These are phyloP conservation scores for Moesziomyces sp. DNA, from an alignment of 1,284 basidiomycete genomes.

Conservation along the genomic window DNA sequence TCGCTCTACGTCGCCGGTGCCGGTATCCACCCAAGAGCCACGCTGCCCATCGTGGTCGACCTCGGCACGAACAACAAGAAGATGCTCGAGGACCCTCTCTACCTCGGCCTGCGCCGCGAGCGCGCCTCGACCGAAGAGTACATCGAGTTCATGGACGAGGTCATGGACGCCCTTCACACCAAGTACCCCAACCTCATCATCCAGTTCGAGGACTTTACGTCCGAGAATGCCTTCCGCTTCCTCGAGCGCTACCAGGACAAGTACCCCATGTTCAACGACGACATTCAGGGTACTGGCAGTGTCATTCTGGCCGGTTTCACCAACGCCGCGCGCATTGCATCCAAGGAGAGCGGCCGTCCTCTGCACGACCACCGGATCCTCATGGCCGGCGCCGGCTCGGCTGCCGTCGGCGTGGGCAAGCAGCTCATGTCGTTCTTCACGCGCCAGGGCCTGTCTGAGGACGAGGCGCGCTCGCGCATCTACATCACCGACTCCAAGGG, in stretches of 20 bases:
- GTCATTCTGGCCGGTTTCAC: slow-evolving; percentile 91
- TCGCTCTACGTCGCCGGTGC: slow-evolving; percentile 90
- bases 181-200: slow-evolving; percentile 80
- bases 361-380: slow-evolving; percentile 84
- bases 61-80: slow-evolving; percentile 84
- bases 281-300: slow-evolving; percentile 74
- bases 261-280: slow-evolving; percentile 76
- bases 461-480: slow-evolving; percentile 62
- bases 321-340: slow-evolving; percentile 83
- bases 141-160: slow-evolving; percentile 86
- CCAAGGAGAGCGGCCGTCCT: slow-evolving; percentile 77
- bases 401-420: slow-evolving; percentile 77
- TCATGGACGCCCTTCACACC: slow-evolving; percentile 77
- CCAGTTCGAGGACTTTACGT: slow-evolving; percentile 79
- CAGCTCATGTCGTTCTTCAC: slow-evolving; percentile 66
- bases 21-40: slow-evolving; percentile 84
- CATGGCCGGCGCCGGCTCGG: slow-evolving; percentile 89
- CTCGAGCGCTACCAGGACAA: slow-evolving; percentile 64
- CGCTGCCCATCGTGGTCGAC: slow-evolving; percentile 80
- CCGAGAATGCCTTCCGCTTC: slow-evolving; percentile 65
- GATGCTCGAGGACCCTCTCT: slow-evolving; percentile 86
- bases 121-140: slow-evolving; percentile 67
- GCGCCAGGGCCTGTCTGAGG: slow-evolving; percentile 56
- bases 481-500: slow-evolving; percentile 66
- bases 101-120: slow-evolving; percentile 77